Evolutionary conservation across 1,284 basidiomycete genomes (phyloP), one percentile per base, ranked within the genome.

Genomic region (Tilletia indica): DNA sequence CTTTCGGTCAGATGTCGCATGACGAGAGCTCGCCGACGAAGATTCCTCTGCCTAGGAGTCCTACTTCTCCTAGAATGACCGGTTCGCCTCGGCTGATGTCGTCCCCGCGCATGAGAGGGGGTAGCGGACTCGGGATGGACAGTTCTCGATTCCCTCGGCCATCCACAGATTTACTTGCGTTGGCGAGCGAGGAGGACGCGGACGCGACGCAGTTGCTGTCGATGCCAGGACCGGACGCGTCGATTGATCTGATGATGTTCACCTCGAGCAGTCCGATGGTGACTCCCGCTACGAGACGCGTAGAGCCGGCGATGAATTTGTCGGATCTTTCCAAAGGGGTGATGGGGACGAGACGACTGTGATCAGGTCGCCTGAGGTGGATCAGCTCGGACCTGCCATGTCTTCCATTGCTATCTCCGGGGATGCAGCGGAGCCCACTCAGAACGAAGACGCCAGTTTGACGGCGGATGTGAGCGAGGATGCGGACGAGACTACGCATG

Each of bases 221-320:
- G 36, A 64, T 64, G 61, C 36, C 61, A 12, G 61, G 61, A 14
- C 61, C 72, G 19, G 79, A 80, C 42, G 78, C 72, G 36, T 77
- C 78, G 8, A 74, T 80, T 68, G 78, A 80, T 68, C 64, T 80
- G 70, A 80, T 80, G 77, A 73, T 73, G 61, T 78, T 80, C 67
- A 49, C 34, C 36, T 64, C 61, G 3, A 42, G 61, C 61, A 58
- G n/a, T 25, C 56, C 21, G 12, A 12, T 12, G 19, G 6, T 12
- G 34, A 21, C 56, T 58, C 56, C 56, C 4, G 56, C n/a, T 12
- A 31, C 21, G 56, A 31, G 6, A n/a, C 56, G 14, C 21, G 14
- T 8, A 3, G 42, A 45, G 9, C 9, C 42, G 6, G 42, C 6
- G 42, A 45, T 45, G 42, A 45, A 14, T 14, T 14, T 45, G 9